Percentiles rank a stretch among this genome's conserved stretches.
Evolutionary conservation across 768 basidiomycete genomes (phyloP).

Genomic region (Tulasnella sp.): DNA sequence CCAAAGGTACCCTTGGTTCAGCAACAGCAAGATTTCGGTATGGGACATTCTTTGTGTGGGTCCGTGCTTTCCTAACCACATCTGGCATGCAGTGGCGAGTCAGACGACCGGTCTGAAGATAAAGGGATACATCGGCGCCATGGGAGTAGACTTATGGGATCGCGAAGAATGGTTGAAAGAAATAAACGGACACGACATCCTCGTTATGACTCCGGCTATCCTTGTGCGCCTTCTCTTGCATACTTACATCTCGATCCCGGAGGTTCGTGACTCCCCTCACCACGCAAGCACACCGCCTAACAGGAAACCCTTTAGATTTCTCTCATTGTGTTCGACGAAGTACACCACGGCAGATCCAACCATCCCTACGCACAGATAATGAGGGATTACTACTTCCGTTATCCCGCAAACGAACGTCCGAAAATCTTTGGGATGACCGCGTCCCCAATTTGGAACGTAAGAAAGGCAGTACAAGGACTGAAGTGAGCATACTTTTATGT

Average conservation of each 20-base stretch:
- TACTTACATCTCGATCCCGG: conserved; percentile 63
- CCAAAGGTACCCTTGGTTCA: conserved; percentile 77
- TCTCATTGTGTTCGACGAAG: conserved; percentile 45
- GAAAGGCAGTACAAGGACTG: conserved; percentile 53
- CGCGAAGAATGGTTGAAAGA: conserved; percentile 29
- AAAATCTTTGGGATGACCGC: conserved; percentile 93
- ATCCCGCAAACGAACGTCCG: conserved; percentile 42
- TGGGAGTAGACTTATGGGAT: conserved; percentile 15
- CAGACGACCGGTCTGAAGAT: conserved; percentile 45
- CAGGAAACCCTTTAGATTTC: conserved; percentile 32
- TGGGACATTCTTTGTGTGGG: conserved; percentile 18
- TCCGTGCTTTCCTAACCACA: neutral
- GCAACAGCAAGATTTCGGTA: conserved; percentile 62
- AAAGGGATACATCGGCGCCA: conserved; percentile 52
- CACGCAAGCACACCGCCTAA: neutral
- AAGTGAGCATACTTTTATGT: conserved; percentile 17
- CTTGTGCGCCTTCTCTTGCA: conserved; percentile 70
- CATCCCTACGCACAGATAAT: conserved; percentile 48
- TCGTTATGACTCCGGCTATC: conserved; percentile 85
- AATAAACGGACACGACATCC: conserved; percentile 53
- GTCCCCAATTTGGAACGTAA: conserved; percentile 74
- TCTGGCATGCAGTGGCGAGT: conserved; percentile 18
- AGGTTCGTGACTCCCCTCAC: conserved; percentile 27
- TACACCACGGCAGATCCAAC: conserved; percentile 29
- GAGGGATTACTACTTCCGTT: conserved; percentile 36